Conservation (phyloP, 305 asterid genomes). For the Solanum hybrid region DNA sequence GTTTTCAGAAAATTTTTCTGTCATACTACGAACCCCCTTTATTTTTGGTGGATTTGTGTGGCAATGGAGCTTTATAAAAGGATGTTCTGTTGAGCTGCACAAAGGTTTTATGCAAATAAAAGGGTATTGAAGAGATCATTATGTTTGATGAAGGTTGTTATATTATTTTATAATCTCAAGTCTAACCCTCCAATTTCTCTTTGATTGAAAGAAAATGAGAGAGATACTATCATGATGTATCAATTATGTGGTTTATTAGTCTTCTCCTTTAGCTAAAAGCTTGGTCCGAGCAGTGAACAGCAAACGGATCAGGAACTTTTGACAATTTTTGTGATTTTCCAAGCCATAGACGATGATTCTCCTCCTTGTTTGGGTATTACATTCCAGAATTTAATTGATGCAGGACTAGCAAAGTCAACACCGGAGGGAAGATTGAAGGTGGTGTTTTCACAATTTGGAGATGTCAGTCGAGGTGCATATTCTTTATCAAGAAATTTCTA, state of each 20-base stretch:
- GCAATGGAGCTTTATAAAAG: background rate
- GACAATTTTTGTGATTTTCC: background rate
- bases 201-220: background rate
- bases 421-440: conserved; percentile 3
- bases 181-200: background rate
- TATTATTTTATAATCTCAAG: background rate
- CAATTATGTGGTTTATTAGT: background rate
- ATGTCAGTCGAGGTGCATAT: conserved; percentile 3
- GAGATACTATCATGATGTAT: background rate
- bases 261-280: background rate
- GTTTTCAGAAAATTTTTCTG: background rate
- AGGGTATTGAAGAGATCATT: background rate
- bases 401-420: conserved; percentile 10
- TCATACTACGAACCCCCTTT: background rate
- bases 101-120: background rate
- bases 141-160: background rate
- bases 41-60: background rate
- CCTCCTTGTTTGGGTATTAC: background rate
- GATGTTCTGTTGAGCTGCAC: background rate
- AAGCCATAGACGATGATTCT: background rate
- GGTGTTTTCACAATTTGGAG: conserved; percentile 4
- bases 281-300: background rate
- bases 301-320: background rate
- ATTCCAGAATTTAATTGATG: background rate
- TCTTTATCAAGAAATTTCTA: background rate